Evolutionary conservation across 2,329 filamentous ascomycete species (phyloP), one percentile per base, ranked within the genome.

Genomic region (Botrytis deweyae): DNA sequence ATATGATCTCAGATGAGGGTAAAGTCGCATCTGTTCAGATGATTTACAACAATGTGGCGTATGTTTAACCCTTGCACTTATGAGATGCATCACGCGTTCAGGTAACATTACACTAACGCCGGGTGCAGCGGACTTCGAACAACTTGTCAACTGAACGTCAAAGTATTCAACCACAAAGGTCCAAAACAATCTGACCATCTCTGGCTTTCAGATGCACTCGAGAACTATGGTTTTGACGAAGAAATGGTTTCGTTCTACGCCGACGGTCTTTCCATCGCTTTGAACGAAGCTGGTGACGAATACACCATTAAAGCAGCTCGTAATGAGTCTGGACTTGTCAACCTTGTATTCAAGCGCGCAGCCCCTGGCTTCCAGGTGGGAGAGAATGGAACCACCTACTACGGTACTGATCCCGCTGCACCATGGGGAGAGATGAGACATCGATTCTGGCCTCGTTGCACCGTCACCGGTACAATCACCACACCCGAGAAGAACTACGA

Each of bases 1-100:
- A 99, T 85, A 85, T 98, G 81, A 91, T 91, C 83, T 87, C 92
- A 73, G 93, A 97, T 76, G 89, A 86, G 75, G 96, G 96, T 68
- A 87, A 91, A 77, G 83, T 95, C 77, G 93, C 88, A 72, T 89
- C 97, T 83, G 90, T 89, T 75, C 96, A 99, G 87, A 88, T 98
- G 84, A 97, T 99, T 83, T 97, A 98, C 87, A 98, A 93, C 86
- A 98, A 97, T 84, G 93, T 99, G 82, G 92, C 90, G 95, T 98
- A 90, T 84, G 91, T 66, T 64, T 72, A n/a, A 62, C 68, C 64
- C 25, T 29, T 75, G 78, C 79, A 79, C 61, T 79, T 25, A 65
- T 42, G 81, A 63, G 76, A 29, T 74, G 38, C 18, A 66, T 58
- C 36, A 46, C 52, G 22, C 38, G 16, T 68, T 40, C 1, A 68